Conservation (phyloP, 169 alveolate species). For the Cryptosporidium sp. region DNA sequence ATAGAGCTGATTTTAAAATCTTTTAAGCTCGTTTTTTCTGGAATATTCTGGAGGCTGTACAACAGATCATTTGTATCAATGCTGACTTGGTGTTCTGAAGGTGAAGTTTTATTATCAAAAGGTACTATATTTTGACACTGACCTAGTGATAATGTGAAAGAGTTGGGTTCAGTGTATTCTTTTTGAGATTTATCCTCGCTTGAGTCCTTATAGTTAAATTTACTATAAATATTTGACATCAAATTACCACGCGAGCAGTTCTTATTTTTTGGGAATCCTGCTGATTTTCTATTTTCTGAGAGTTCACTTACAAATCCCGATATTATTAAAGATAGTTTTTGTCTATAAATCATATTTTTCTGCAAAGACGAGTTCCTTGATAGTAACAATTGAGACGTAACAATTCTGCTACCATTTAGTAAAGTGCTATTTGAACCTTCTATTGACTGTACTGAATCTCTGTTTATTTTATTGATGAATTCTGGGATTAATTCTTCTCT, state of each 20-base stretch:
- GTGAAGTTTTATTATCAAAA: background rate
- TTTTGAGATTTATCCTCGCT: background rate
- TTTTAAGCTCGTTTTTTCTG: background rate
- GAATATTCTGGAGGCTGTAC: background rate
- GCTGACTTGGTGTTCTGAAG: background rate
- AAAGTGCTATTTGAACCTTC: too few species aligned
- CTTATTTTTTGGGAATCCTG: background rate
- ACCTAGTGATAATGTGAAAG: background rate
- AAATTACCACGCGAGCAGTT: background rate
- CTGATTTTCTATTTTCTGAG: background rate
- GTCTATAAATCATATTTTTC: conserved; percentile 59
- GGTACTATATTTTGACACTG: background rate
- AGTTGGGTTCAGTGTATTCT: background rate
- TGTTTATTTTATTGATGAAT: background rate
- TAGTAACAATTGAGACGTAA: conserved; percentile 14
- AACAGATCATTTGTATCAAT: background rate
- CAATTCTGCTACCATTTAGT: background rate
- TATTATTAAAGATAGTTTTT: conserved; percentile 9
- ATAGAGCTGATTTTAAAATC: too few species aligned
- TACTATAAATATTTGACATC: background rate
- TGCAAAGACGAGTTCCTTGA: conserved; percentile 14
- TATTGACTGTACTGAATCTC: background rate
- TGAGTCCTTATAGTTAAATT: background rate
- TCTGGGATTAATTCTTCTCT: conserved; percentile 38
- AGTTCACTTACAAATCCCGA: background rate